Percentiles rank a stretch among this genome's conserved stretches.
These are phyloP conservation scores for Bacidia rubella DNA, from an alignment of 495 filamentous ascomycete species.

Conservation along the genomic window DNA sequence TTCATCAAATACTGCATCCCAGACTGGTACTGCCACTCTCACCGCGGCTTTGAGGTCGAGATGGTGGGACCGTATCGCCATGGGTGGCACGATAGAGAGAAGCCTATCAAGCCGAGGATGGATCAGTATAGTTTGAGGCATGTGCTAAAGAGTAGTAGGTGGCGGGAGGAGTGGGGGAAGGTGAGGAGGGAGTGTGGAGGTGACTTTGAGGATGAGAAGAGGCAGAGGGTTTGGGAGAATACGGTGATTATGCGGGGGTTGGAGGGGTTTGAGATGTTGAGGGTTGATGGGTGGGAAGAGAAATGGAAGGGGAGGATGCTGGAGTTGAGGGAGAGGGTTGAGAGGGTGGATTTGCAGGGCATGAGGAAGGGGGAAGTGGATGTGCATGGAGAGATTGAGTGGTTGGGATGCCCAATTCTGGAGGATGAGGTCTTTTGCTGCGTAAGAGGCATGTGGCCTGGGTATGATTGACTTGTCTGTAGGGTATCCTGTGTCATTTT, in stretches of 20 bases:
- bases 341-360: background rate
- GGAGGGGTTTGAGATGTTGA: conserved; percentile 28
- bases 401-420: background rate
- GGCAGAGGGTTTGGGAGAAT: conserved; percentile 53
- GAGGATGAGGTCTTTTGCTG: background rate
- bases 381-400: background rate
- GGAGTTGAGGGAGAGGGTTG: background rate
- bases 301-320: background rate
- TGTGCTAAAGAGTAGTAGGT: conserved; percentile 13
- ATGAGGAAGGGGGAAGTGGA: background rate
- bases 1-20: conserved; percentile 29
- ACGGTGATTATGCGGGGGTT: conserved; percentile 60
- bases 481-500: no score
- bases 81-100: background rate
- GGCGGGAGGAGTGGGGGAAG: conserved; percentile 16
- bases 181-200: conserved; percentile 2
- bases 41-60: conserved; percentile 3
- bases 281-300: background rate
- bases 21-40: conserved; percentile 10
- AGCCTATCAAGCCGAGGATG: background rate
- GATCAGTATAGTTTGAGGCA: conserved; percentile 14
- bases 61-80: conserved; percentile 9
- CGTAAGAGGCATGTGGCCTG: background rate
- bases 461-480: no score
- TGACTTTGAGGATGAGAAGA: conserved; percentile 36